phyloP scores from a whole-genome alignment of 345 rosid genomes.

The Populus simonii region DNA sequence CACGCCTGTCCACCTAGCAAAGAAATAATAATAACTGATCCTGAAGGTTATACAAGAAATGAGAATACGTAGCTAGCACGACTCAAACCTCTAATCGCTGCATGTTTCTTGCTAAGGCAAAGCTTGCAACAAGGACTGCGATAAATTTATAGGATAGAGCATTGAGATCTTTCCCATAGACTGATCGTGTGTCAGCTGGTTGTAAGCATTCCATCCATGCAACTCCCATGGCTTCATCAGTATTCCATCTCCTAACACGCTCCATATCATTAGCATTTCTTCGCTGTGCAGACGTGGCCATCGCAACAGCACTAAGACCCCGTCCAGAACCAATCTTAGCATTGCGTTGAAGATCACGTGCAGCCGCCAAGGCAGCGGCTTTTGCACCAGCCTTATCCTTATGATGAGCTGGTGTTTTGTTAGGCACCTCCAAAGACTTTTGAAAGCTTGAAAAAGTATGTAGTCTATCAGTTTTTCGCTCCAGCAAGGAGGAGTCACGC shows the following conservation, averaged over 20 bases:
- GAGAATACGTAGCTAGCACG: conserved; percentile 13
- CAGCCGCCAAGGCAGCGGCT: conserved; percentile 99
- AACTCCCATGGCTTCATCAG: conserved; percentile 92
- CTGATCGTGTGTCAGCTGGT: conserved; percentile 85
- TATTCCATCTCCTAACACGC: conserved; percentile 91
- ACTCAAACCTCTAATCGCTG: conserved; percentile 90
- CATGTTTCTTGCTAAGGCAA: conserved; percentile 97
- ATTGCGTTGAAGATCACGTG: conserved; percentile 96
- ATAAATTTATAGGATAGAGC: conserved; percentile 88
- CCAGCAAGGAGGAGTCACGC: conserved; percentile 83
- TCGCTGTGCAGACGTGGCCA: conserved; percentile 99
- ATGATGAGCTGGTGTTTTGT: conserved; percentile 59
- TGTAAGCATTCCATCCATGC: conserved; percentile 99
- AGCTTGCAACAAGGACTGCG: conserved; percentile 96
- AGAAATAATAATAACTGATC: conserved; percentile 15
- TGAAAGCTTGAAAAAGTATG: conserved; percentile 94
- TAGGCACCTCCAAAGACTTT: conserved; percentile 59
- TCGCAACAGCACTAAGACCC: conserved; percentile 98
- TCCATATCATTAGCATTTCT: conserved; percentile 83
- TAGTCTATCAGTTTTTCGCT: conserved; percentile 68
- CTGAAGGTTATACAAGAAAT: conserved; percentile 12
- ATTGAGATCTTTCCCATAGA: conserved; percentile 96
- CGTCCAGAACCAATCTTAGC: conserved; percentile 99
- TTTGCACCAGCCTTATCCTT: conserved; percentile 97
- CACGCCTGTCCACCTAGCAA: conserved; percentile 81